A percentile compares a stretch with the other conserved stretches of the same genome.
phyloP scores from a whole-genome alignment of 139 green algal species.

The Chlamydomonas incerta region DNA sequence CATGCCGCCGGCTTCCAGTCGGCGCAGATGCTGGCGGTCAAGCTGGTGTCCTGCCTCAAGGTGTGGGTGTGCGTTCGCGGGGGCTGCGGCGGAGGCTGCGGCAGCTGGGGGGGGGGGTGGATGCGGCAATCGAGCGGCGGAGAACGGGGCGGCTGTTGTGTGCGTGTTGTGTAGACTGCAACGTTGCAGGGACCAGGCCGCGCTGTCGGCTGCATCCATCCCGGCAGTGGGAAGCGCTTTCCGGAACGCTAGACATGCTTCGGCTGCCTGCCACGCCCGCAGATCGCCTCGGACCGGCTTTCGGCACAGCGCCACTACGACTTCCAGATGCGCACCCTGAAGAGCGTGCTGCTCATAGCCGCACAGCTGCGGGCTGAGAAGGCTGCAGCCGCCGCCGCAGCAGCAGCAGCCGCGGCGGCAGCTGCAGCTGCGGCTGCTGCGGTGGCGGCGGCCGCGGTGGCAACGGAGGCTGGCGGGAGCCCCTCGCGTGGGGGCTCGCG shows the following conservation, averaged over 20 bases:
- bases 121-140: no score
- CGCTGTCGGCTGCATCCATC: no score
- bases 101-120: neutral
- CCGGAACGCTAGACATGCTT: no score
- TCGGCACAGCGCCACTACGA: conserved; percentile 73
- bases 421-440: neutral
- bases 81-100: no score
- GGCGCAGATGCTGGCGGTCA: conserved; percentile 52
- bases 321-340: conserved; percentile 77
- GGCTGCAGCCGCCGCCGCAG: neutral
- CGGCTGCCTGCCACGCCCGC: neutral
- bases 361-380: conserved; percentile 39
- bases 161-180: no score
- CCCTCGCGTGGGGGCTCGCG: neutral
- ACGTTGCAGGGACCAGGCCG: no score
- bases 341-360: conserved; percentile 60
- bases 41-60: conserved; percentile 65
- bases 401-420: neutral
- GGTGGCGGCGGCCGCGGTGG: neutral
- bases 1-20: conserved; percentile 64
- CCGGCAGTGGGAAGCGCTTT: no score
- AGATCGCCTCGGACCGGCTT: conserved; percentile 65
- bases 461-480: no score
- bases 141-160: no score
- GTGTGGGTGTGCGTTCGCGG: neutral